Evolutionary conservation across 345 rosid species (phyloP).

Genomic region (Rhodomyrtus tomentosa): DNA sequence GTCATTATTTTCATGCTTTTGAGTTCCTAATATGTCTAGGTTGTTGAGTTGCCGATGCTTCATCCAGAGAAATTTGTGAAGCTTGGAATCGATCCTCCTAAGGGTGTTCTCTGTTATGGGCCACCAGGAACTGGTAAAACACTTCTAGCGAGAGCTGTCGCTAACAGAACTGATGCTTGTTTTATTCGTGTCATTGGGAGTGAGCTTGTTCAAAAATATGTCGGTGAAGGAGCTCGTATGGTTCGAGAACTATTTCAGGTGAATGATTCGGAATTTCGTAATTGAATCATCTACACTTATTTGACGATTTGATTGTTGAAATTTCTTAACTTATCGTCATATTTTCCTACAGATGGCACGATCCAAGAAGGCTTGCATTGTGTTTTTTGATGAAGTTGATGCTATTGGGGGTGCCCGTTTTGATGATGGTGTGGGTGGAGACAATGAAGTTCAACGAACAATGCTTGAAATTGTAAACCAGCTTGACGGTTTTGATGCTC

Average conservation of each 20-base stretch:
- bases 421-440: constrained; percentile 82
- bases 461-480: constrained; percentile 89
- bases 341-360: constrained; percentile 58
- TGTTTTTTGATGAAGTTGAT: constrained; percentile 80
- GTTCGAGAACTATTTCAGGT: constrained; percentile 98
- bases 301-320: not conserved
- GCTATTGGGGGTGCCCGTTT: constrained; percentile 85
- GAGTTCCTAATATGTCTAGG: constrained; percentile 25
- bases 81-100: constrained; percentile 99
- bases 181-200: constrained; percentile 97
- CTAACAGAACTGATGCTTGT: constrained; percentile 98
- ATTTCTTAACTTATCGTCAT: not conserved
- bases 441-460: constrained; percentile 71
- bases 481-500: constrained; percentile 87
- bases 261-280: not conserved
- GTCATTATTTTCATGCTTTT: not conserved
- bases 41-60: constrained; percentile 98
- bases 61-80: constrained; percentile 98
- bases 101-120: constrained; percentile 97
- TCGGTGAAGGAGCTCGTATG: constrained; percentile 99
- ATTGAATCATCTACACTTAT: not conserved
- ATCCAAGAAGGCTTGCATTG: constrained; percentile 77
- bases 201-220: constrained; percentile 97
- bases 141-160: constrained; percentile 93
- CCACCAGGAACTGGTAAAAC: constrained; percentile 99